A percentile compares a stretch with the other conserved stretches of the same genome.
Evolutionary conservation across 164 flowering plant genomes (phyloP).

Genomic region (Umbilicus rupestris): DNA sequence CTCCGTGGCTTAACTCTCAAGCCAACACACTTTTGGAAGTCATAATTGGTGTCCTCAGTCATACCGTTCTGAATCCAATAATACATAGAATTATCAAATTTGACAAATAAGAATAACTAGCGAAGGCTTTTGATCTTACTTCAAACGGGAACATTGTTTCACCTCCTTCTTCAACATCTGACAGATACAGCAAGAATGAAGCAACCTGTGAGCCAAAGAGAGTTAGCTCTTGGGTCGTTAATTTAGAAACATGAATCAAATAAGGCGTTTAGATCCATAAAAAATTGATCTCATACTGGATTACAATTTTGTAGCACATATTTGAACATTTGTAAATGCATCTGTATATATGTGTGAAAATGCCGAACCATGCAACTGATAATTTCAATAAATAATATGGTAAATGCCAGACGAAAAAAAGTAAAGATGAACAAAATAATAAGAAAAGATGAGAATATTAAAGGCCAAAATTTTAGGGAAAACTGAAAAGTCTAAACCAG

Average conservation of each 20-base stretch:
- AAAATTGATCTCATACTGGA: background rate
- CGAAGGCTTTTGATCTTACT: conserved; percentile 25
- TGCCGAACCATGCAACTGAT: no score
- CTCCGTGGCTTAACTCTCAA: conserved; percentile 80
- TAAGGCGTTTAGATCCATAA: background rate
- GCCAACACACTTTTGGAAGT: conserved; percentile 59
- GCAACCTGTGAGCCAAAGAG: conserved; percentile 42
- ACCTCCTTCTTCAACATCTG: conserved; percentile 82
- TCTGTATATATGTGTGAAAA: no score
- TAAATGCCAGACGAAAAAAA: no score
- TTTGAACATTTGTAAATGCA: no score
- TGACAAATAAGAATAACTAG: background rate
- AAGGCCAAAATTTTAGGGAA: background rate
- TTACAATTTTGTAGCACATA: no score
- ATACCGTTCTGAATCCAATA: conserved; percentile 48
- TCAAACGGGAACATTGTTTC: conserved; percentile 86
- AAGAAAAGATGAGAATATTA: background rate
- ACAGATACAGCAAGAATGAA: conserved; percentile 65
- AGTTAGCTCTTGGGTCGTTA: background rate
- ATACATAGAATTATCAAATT: background rate
- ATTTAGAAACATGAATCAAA: background rate
- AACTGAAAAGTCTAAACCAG: background rate
- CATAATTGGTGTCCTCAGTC: conserved; percentile 46
- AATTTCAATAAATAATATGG: no score
- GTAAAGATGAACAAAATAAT: no score